Conservation (phyloP, 345 rosid species). For the Passiflora organensis region DNA sequence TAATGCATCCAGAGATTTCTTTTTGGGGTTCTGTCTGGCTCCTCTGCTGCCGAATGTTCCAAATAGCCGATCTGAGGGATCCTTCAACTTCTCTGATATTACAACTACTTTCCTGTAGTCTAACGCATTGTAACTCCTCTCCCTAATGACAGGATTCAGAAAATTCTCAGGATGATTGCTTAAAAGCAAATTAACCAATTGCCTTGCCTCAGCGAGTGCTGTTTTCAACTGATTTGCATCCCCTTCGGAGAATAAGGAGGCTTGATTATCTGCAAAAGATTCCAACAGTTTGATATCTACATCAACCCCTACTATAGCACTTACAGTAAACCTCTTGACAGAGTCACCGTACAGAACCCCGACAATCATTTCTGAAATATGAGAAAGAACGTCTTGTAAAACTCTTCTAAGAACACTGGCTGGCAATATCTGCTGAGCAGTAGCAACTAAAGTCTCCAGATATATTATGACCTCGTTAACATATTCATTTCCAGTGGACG, state of each 20-base stretch:
- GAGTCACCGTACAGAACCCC: slow-evolving; percentile 61
- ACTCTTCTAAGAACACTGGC: slow-evolving; percentile 72
- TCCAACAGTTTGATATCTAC: slow-evolving; percentile 77
- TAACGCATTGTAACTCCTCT: slow-evolving; percentile 72
- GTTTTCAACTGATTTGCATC: slow-evolving; percentile 75
- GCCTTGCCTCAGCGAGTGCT: slow-evolving; percentile 77
- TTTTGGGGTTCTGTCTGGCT: slow-evolving; percentile 76
- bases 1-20: slow-evolving; percentile 83
- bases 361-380: slow-evolving; percentile 79
- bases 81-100: slow-evolving; percentile 83
- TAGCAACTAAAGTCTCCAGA: slow-evolving; percentile 86
- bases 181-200: slow-evolving; percentile 71
- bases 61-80: slow-evolving; percentile 81
- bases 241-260: slow-evolving; percentile 61
- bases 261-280: slow-evolving; percentile 74
- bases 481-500: slow-evolving; percentile 82
- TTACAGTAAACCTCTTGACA: slow-evolving; percentile 73
- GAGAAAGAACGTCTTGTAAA: slow-evolving; percentile 68
- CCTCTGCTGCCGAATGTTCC: slow-evolving; percentile 92
- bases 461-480: slow-evolving; percentile 89
- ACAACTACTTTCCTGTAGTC: slow-evolving; percentile 75
- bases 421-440: slow-evolving; percentile 95
- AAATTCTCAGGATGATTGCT: slow-evolving; percentile 92
- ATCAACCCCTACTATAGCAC: slow-evolving; percentile 78
- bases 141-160: slow-evolving; percentile 77